Evolutionary conservation across 371 early-diverging fungal genomes (phyloP).

Genomic region (Syncephalastrum monosporum): DNA sequence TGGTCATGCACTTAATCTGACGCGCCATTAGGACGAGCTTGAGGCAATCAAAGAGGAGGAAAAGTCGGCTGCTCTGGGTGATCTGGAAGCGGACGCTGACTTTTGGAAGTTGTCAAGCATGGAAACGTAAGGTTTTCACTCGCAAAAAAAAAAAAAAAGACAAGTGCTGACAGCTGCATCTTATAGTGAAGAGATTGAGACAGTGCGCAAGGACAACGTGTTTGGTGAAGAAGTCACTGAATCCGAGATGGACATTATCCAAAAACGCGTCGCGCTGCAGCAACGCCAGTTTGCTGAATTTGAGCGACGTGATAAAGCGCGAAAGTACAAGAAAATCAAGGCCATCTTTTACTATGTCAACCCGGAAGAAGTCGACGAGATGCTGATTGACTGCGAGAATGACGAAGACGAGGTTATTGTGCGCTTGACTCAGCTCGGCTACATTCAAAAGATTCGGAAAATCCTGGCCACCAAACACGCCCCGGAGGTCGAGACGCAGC

Average conservation of each 20-base stretch:
- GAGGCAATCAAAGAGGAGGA: not conserved
- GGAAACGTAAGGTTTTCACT: conserved; percentile 18
- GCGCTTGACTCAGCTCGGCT: conserved; percentile 69
- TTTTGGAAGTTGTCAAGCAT: conserved; percentile 21
- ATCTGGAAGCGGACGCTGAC: conserved; percentile 14
- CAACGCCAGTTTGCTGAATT: conserved; percentile 80
- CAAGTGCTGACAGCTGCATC: not conserved
- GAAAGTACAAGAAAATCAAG: conserved; percentile 69
- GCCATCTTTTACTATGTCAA: conserved; percentile 71
- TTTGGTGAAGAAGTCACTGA: conserved; percentile 85
- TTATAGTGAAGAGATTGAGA: conserved; percentile 71
- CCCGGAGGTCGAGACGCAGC: conserved; percentile 30
- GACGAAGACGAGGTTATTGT: conserved; percentile 81
- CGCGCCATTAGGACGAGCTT: not conserved
- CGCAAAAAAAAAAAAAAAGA: too few species aligned
- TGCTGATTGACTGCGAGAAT: conserved; percentile 70
- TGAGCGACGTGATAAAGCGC: conserved; percentile 69
- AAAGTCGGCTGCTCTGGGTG: conserved; percentile 15
- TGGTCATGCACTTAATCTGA: too few species aligned
- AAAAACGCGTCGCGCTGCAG: conserved; percentile 83
- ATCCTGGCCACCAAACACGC: conserved; percentile 61
- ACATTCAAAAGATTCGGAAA: conserved; percentile 66
- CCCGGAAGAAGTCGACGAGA: conserved; percentile 79
- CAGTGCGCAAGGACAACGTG: conserved; percentile 80
- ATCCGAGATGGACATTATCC: conserved; percentile 79